Conservation (phyloP, 768 basidiomycete species). For the Exidia glandulosa region DNA sequence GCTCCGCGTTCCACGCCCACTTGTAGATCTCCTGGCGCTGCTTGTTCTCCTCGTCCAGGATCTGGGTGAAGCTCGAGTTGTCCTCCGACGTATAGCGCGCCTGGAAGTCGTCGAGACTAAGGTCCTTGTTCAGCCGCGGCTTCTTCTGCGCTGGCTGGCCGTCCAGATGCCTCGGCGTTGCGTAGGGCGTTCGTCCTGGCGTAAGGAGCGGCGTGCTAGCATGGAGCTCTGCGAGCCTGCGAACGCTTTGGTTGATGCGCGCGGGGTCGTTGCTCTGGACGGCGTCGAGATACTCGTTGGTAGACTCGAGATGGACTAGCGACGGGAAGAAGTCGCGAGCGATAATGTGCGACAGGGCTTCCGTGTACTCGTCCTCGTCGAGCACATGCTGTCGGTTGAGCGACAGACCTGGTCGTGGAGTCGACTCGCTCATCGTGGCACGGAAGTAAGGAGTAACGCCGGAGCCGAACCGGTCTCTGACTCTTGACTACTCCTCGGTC, state of each 20-base stretch:
- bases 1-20: conserved; percentile 95
- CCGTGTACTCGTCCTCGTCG: conserved; percentile 93
- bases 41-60: conserved; percentile 82
- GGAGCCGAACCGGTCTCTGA: no score
- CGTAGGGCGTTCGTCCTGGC: conserved; percentile 33
- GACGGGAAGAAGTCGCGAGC: conserved; percentile 97
- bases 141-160: conserved; percentile 38
- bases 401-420: conserved; percentile 23
- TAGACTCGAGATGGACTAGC: conserved; percentile 78
- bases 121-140: conserved; percentile 42
- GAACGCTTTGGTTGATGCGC: conserved; percentile 67
- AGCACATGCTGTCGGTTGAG: conserved; percentile 62
- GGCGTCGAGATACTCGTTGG: conserved; percentile 78
- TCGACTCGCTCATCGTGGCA: background rate
- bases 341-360: conserved; percentile 82
- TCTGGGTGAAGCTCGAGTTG: conserved; percentile 91
- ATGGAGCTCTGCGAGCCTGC: conserved; percentile 52
- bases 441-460: background rate
- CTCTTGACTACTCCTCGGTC: no score
- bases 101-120: conserved; percentile 82
- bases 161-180: conserved; percentile 13
- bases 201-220: conserved; percentile 54
- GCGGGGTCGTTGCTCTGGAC: conserved; percentile 62
- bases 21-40: conserved; percentile 67
- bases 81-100: conserved; percentile 91